phyloP scores from a whole-genome alignment of 225 moss, liverwort and hornwort species.

The Thuidium tamariscinum region DNA sequence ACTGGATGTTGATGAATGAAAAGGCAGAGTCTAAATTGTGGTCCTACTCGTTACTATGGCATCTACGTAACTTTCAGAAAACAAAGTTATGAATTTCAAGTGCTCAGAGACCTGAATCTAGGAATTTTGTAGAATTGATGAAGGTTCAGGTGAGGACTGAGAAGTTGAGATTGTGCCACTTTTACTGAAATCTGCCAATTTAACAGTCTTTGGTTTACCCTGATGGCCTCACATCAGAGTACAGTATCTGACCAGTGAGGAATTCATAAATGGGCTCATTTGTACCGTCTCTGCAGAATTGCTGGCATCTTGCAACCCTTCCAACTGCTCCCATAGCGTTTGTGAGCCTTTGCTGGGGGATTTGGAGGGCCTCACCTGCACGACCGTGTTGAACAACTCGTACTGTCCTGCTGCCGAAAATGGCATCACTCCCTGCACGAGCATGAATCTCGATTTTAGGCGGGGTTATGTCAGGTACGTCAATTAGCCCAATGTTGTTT shows the following conservation, averaged over 20 bases:
- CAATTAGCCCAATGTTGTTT: background rate
- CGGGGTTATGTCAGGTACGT: background rate
- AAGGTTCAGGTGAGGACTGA: background rate
- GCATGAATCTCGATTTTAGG: background rate
- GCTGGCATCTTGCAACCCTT: background rate
- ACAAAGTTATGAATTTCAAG: background rate
- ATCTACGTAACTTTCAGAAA: background rate
- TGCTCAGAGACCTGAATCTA: background rate
- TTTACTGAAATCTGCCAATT: background rate
- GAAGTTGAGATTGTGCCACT: background rate
- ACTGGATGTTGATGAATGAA: background rate
- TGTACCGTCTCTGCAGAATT: background rate
- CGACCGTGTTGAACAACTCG: background rate
- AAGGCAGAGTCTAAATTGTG: no score
- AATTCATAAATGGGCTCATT: no score
- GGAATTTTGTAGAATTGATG: background rate
- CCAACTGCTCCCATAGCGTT: background rate
- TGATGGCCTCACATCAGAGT: background rate
- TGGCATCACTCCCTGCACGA: background rate
- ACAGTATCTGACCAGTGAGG: background rate
- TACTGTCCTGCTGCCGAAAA: background rate
- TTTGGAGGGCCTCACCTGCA: background rate
- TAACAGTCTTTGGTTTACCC: no score
- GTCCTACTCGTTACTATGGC: background rate
- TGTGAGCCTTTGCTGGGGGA: conserved; percentile 2